A percentile compares a stretch with the other conserved stretches of the same genome.
Evolutionary conservation across 768 basidiomycete species (phyloP).

Genomic region (Xerocomellus dryophilus): DNA sequence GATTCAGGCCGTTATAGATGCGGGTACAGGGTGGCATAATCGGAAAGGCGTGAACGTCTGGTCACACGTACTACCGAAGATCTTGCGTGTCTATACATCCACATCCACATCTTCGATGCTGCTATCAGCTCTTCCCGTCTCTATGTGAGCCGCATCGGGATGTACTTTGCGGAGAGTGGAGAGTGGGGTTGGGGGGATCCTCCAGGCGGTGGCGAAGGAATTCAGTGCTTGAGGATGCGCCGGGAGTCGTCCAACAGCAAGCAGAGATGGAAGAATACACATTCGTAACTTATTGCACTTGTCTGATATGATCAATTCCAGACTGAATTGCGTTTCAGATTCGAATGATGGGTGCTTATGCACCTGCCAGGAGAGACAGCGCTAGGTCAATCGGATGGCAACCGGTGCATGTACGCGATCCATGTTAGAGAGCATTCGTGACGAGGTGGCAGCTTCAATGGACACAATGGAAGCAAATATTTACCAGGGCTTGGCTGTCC

Average conservation of each 20-base stretch:
- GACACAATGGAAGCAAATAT: neutral
- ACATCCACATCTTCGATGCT: conserved; percentile 41
- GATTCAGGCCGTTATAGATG: conserved; percentile 47
- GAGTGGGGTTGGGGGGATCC: conserved; percentile 46
- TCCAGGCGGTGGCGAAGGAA: conserved; percentile 38
- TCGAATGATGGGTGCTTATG: conserved; percentile 17
- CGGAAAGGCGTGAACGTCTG: conserved; percentile 59
- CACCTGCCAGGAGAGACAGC: conserved; percentile 20
- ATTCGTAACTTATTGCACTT: conserved; percentile 13
- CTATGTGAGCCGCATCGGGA: conserved; percentile 39
- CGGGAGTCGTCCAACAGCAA: conserved; percentile 30
- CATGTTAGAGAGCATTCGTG: conserved; percentile 40
- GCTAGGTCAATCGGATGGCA: conserved; percentile 22
- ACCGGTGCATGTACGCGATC: conserved; percentile 35
- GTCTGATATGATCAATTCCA: neutral
- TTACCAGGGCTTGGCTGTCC: neutral
- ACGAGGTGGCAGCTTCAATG: conserved; percentile 35
- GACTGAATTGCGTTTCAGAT: conserved; percentile 6
- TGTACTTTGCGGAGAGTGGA: conserved; percentile 52
- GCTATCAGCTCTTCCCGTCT: conserved; percentile 17
- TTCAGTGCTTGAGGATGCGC: conserved; percentile 25
- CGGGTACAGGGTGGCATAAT: conserved; percentile 49
- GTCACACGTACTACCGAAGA: conserved; percentile 58
- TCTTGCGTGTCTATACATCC: conserved; percentile 41
- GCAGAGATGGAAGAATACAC: conserved; percentile 14